Base-by-base conservation (phyloP, 2,329 filamentous ascomycete species). In the Aspergillus transmontanensis region DNA sequence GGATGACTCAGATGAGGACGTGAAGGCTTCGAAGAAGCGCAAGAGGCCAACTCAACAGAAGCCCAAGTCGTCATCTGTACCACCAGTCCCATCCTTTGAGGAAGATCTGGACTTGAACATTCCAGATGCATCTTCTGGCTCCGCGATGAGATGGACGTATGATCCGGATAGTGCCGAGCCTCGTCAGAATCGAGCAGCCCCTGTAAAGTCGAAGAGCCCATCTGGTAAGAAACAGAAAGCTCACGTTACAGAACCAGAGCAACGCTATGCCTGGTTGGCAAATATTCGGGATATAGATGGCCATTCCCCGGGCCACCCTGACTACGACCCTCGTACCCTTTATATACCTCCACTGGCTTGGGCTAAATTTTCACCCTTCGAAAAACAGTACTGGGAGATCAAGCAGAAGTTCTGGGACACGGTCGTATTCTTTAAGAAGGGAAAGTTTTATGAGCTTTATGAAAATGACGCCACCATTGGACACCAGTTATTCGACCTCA, bases 401-500 rank as follows among this genome's bases (percentile, higher is more conserved):
- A 99, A 99, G 81, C 91, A 94, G 77, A 97, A 97, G 71, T 92
- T 96, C 68, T 98, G 92, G 91, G 93, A 97, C 69, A 97, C 94
- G 0, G 90, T 99, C 53, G 94, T 99, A 19, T 99, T 99, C 80
- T 99, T 99, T 88, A 99, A 98, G 80, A 99, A 99, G 83, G 95
- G 95, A 73, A 99, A 99, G 73, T 99, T 99, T 79, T 99, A 97
- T 75, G 95, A 99, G 76, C 85, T 99, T 0, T 99, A 98, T 73
- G 95, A 99, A 76, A 97, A 97, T 64, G 95, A 99, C 78, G 95
- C 95, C 6, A 97, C 94, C 0, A 90, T 98, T 61, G 95, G 95
- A 5, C 94, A 99, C 75, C 95, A 98, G 76, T 84, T 97, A 19
- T 99, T 99, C 71, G 95, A 99, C 77, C 85, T 99, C 61, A 99